Conservation (phyloP, 208 protist genomes). For the Leishmania arabica region DNA sequence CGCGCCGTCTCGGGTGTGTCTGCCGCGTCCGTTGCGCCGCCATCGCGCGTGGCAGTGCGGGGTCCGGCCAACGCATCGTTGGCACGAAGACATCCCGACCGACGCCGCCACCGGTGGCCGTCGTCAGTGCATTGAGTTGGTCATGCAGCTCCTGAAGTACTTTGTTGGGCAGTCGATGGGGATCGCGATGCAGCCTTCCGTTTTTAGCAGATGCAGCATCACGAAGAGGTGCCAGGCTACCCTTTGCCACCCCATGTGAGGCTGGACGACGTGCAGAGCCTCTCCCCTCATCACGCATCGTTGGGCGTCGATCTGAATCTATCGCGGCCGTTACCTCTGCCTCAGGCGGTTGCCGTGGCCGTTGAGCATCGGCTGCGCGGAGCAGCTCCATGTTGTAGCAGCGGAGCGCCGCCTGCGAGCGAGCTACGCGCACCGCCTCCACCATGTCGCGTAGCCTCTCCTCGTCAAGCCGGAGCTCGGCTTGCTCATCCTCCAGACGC, state of each 20-base stretch:
- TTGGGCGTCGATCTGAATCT: neutral
- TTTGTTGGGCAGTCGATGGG: constrained; percentile 27
- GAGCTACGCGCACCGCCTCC: constrained; percentile 46
- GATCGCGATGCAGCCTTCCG: constrained; percentile 12
- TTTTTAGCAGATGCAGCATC: neutral
- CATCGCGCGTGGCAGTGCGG: neutral
- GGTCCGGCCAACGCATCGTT: constrained; percentile 20
- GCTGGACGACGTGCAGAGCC: neutral
- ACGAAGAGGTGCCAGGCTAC: neutral
- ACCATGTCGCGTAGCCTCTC: constrained; percentile 52
- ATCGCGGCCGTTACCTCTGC: neutral
- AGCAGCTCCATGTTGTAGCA: constrained; percentile 1
- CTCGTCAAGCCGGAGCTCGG: constrained; percentile 46
- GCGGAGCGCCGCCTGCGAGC: constrained; percentile 29
- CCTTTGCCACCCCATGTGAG: neutral
- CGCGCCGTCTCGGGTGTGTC: neutral
- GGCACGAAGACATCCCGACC: constrained; percentile 14
- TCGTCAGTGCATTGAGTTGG: constrained; percentile 15
- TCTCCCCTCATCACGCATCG: neutral
- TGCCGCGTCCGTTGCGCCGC: constrained; percentile 4
- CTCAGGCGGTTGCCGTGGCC: neutral
- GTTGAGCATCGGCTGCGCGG: neutral
- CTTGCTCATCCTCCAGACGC: constrained; percentile 51
- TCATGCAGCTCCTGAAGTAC: constrained; percentile 35
- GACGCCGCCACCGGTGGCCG: neutral